These are phyloP conservation scores for Cyclotella atomus DNA, from an alignment of 108 stramenopile genomes.

Conservation along the genomic window DNA sequence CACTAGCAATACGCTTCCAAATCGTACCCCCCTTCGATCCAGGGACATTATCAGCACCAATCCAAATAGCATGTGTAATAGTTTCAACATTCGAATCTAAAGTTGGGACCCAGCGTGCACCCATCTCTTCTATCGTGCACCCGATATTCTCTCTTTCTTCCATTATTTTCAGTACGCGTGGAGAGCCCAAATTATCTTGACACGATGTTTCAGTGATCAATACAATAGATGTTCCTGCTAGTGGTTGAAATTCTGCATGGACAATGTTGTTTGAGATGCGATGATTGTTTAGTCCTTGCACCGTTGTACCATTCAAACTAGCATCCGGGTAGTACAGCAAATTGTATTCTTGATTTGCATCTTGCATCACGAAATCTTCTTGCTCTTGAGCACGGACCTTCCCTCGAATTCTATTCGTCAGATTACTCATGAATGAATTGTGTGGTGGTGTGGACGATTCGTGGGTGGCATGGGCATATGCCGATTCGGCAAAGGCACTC, in stretches of 20 bases:
- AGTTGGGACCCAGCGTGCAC: constrained; percentile 17
- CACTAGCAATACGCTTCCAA: constrained; percentile 17
- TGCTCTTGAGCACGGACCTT: background rate
- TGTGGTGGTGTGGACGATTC: background rate
- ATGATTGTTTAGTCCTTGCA: constrained; percentile 1
- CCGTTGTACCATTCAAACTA: too few species aligned
- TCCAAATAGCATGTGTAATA: constrained; percentile 47
- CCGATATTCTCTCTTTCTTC: constrained; percentile 28
- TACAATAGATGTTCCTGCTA: constrained; percentile 25
- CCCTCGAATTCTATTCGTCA: background rate
- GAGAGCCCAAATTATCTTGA: constrained; percentile 4
- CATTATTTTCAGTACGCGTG: constrained; percentile 2
- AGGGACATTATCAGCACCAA: constrained; percentile 8
- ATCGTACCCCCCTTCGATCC: background rate
- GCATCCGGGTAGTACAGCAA: too few species aligned
- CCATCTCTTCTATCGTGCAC: constrained; percentile 20
- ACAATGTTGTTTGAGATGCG: background rate
- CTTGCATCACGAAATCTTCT: background rate
- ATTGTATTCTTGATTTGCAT: background rate
- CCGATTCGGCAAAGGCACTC: constrained; percentile 17
- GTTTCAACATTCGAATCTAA: background rate
- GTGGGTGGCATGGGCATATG: constrained; percentile 12
- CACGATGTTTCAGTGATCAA: constrained; percentile 22
- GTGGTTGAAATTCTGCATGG: constrained; percentile 17
- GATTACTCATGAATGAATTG: constrained; percentile 7